Base-by-base conservation (phyloP, 2,329 filamentous ascomycete species). In the Dothidotthia symphoricarpi region DNA sequence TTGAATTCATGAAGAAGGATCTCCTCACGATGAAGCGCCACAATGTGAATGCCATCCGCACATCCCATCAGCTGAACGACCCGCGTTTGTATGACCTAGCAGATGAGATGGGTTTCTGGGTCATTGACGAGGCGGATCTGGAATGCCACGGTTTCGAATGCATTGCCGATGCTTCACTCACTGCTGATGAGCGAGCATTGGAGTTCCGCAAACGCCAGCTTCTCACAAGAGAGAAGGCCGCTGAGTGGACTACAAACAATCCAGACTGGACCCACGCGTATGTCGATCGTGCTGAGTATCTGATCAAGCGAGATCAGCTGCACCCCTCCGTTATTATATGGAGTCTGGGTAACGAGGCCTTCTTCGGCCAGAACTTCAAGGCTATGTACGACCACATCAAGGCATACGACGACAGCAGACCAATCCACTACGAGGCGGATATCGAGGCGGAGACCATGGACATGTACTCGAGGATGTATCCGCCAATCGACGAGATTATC, bases 261-360 rank as follows among this genome's bases (percentile, higher is more conserved):
- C 73, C 75, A 2, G 67, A 69, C 0, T 85, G 81, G 82, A 72
- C 69, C 37, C 73, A 72, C 1, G 80, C 82, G 0, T 88, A 88
- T 45, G 55, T 88, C 1, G 84, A 88, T 59, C 78, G 85, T 3
- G 80, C 81, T 39, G 65, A 71, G 22, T 79, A 84, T 37, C 65
- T 87, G 38, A 72, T 88, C 0, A 74, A 81, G 51, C 73, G 85
- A 12, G 83, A 87, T 61, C 85, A 85, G 64, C 83, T 87, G 41
- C 81, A 86, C 48, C 63, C 84, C 0, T 82, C 75, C n/a, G 72
- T 88, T 33, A 80, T 88, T 32, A 77, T 86, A 28, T 88, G 85
- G 85, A 83, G 80, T 31, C 69, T 88, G 0, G 85, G 84, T 0
- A 88, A 88, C 52, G 84, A 88, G 57, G 77, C 83, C 0, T 87